Base-by-base conservation (phyloP, 495 filamentous ascomycete genomes). In the Xylaria cubensis region DNA sequence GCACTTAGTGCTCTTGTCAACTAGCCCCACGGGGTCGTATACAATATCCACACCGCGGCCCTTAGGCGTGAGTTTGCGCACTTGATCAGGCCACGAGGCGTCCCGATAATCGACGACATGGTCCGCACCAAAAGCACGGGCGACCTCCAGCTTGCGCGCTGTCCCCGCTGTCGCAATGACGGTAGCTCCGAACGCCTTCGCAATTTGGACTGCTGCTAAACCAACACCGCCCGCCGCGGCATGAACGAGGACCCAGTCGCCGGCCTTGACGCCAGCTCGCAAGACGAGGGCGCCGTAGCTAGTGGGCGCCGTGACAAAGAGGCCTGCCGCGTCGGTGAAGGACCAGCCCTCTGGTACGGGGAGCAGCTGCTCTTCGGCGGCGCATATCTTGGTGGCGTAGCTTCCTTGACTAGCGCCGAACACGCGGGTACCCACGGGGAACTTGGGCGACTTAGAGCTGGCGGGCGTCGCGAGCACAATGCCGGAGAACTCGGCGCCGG, bases 161-260 rank as follows among this genome's bases (percentile, higher is more conserved):
- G 91, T 92, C 3, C 93, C 92, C 0, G 94, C 95, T 0, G 94
- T 97, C 24, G 95, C 95, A 70, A 98, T 90, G 2, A 98, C 95
- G 4, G 87, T 94, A 7, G 95, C 95, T 2, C 95, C 95, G 68
- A 90, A 90, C 0, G 94, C 95, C 80, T 97, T 98, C 7, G 95
- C 95, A 55, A 98, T 82, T 76, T 98, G 95, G 42, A 98, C 94
- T 21, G 95, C 95, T 24, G 95, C 93, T 17, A 98, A 82, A 3
- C 95, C 95, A 0, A 98, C 95, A 2, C 95, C 95, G 3, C 95
- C 95, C 0, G 95, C 95, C 0, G 94, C 95, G 15, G 95, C 95
- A 82, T 98, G 95, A 17, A 98, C 89, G 26, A 98, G 89, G 4
- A 98, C 95, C 80, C 86, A 93, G 72, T 98, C 95, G 0, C 94